Base-by-base conservation (phyloP, 2,329 filamentous ascomycete species). In the Cytospora piceicola region DNA sequence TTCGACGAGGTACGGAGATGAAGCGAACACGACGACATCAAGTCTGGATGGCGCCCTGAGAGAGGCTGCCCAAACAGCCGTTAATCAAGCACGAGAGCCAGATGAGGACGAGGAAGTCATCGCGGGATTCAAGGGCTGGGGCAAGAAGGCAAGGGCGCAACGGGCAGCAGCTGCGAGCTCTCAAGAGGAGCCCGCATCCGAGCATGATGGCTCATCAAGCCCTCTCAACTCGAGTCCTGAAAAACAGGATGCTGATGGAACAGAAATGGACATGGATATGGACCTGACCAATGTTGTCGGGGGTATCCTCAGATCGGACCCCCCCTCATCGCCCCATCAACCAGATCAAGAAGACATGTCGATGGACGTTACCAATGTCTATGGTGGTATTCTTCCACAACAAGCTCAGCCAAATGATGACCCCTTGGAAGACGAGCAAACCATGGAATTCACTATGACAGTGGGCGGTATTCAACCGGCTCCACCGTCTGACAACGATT, bases 301-400 rank as follows among this genome's bases (percentile, higher is more conserved):
- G 15, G 77, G 78, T 1, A 82, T 83, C 59, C 67, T 83, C 42
- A 63, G 65, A 30, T 51, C 69, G 36, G 46, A 69, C 32, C 42
- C 42, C 32, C 56, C 64, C 42, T 64, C 69, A 8, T 62, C 66
- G 20, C 36, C 58, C 6, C 81, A 84, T 15, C 80, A 81, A 15
- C 75, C 77, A 20, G 79, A 83, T 29, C 83, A 85, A 24, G 85
- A 87, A 69, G 92, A 94, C 49, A 89, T 96, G 83, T 95, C 92
- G 27, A 97, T 98, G 94, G 94, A 98, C 71, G 92, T 97, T 9
- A 97, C 94, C 2, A 88, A 87, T 63, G 92, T 88, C 11, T 82
- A 96, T 61, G 94, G 94, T 11, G 86, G 89, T 3, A 97, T 98
- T 62, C 77, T 97, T 24, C 79, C 83, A 6, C 82, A 79, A 57